Evolutionary conservation across 345 rosid genomes (phyloP), one percentile per base, ranked within the genome.

Genomic region (Heritiera fomes): DNA sequence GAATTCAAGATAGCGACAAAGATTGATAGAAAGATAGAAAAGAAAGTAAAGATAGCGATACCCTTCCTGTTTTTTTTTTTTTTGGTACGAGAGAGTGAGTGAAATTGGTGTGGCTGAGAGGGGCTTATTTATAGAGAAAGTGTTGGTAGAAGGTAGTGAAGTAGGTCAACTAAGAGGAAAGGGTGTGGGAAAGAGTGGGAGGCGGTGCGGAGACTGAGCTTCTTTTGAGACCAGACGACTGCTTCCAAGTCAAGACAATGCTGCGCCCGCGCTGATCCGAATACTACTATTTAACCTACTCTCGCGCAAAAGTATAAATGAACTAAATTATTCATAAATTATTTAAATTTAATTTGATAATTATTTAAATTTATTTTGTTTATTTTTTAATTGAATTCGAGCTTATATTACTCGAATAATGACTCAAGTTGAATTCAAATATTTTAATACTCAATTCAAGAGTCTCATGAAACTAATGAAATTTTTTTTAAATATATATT

Each of bases 101-200:
- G 87, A 75, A 73, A 75, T 79, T 14, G 6, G 18, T n/a, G 62
- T 1, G 75, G 60, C 1, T 34, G 66, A 45, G 71, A 77, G 50
- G 82, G 75, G 73, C 64, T 80, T 82, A 82, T 81, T 65, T 75
- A 81, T 40, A 49, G 65, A 67, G 52, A 78, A 78, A 71, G 83
- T 13, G 14, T 46, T 53, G 75, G 59, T 30, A 30, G 14, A 20
- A 13, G 41, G 65, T 72, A 84, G 83, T 84, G 86, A 81, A 85
- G 92, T 89, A 86, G 93, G 95, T 91, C 93, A 88, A 88, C 87
- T 75, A 77, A 81, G 43, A 75, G 40, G 38, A 59, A 58, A 59
- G n/a, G 17, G 20, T 0, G 66, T 34, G 38, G 38, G 38, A 34
- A 34, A 34, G 38, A 41, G 46, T 34, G 71, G 38, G 50, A 5